Conservation (phyloP, 495 filamentous ascomycete genomes). For the Aspergillus mulundensis region DNA sequence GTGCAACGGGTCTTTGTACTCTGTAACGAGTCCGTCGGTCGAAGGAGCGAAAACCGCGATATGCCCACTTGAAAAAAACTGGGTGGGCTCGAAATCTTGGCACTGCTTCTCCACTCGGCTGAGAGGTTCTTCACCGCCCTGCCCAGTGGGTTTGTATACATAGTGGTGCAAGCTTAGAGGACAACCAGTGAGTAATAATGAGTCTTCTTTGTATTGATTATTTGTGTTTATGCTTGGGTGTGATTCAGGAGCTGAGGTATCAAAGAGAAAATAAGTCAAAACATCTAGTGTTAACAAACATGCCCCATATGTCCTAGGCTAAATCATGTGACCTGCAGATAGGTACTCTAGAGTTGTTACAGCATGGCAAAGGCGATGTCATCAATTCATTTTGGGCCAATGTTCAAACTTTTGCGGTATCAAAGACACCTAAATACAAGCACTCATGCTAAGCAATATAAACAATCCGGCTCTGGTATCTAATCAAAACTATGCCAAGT, state of each 20-base stretch:
- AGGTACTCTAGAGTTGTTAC: not conserved
- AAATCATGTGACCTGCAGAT: too few relatives aligned
- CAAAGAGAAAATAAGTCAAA: too few relatives aligned
- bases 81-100: slow-evolving; percentile 42
- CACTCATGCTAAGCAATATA: not conserved
- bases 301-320: too few relatives aligned
- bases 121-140: slow-evolving; percentile 24
- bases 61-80: slow-evolving; percentile 31
- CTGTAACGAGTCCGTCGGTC: slow-evolving; percentile 13
- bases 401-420: slow-evolving; percentile 1
- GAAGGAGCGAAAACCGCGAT: slow-evolving; percentile 20
- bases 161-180: not conserved
- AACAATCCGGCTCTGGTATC: slow-evolving; percentile 24
- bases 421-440: slow-evolving; percentile 1
- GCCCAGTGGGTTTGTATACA: not conserved
- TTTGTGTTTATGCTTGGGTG: too few relatives aligned
- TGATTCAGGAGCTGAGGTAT: too few relatives aligned
- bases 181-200: not conserved
- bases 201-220: not conserved
- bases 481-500: slow-evolving; percentile 14
- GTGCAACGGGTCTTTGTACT: slow-evolving; percentile 12
- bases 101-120: slow-evolving; percentile 36
- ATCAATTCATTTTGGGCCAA: slow-evolving; percentile 1
- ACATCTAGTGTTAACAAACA: too few relatives aligned
- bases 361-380: not conserved